These are phyloP conservation scores for Cephaloascus fragrans DNA, from an alignment of 805 yeast genomes.

Conservation along the genomic window DNA sequence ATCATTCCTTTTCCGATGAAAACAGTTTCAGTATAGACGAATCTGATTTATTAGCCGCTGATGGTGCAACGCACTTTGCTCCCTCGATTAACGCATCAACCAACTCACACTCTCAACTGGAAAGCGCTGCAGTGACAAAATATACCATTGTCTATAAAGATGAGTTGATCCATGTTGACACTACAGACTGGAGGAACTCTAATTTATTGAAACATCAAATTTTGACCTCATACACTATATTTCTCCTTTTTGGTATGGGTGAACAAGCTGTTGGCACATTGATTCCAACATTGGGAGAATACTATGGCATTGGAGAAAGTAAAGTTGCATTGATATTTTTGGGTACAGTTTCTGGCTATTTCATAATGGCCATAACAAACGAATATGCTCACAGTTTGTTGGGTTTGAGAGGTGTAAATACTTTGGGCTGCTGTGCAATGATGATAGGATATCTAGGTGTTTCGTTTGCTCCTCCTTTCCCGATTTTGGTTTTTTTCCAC, in stretches of 20 bases:
- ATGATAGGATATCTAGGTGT: conserved; percentile 25
- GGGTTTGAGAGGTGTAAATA: conserved; percentile 40
- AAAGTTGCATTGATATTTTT: conserved; percentile 40
- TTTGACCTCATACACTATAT: conserved; percentile 22
- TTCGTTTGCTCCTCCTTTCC: conserved; percentile 30
- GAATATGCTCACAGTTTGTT: conserved; percentile 26
- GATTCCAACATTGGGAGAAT: conserved; percentile 38
- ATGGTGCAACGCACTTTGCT: too few species aligned
- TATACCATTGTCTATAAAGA: conserved; percentile 16
- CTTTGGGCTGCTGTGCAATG: conserved; percentile 23
- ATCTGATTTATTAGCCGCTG: too few species aligned
- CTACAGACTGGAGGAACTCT: conserved; percentile 28
- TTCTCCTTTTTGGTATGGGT: conserved; percentile 41
- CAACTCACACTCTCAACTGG: too few species aligned
- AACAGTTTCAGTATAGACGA: too few species aligned
- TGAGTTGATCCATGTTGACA: conserved; percentile 19
- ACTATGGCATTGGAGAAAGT: conserved; percentile 39
- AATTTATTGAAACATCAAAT: conserved; percentile 32
- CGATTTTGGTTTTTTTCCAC: conserved; percentile 26
- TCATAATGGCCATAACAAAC: conserved; percentile 39
- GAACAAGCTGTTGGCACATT: conserved; percentile 57
- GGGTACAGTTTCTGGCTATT: conserved; percentile 45
- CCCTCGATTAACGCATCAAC: too few species aligned
- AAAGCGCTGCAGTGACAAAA: too few species aligned
- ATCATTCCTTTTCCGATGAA: too few species aligned